A percentile compares a stretch with the other conserved stretches of the same genome.
Conservation (phyloP, 106 monocot genomes). For the Dendrobium chrysotoxum region DNA sequence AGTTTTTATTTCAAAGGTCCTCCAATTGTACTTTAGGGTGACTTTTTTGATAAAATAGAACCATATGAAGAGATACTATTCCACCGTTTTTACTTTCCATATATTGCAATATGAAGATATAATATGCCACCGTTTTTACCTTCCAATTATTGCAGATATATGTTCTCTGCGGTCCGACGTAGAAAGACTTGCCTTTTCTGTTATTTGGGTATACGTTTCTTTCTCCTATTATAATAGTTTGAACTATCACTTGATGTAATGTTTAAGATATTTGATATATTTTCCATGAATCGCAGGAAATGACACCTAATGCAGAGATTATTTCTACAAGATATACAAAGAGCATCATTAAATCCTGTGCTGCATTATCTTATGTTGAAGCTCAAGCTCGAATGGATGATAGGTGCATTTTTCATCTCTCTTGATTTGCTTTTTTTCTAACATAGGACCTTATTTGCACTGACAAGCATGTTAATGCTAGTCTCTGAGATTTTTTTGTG, state of each 20-base stretch:
- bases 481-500: not conserved
- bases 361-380: slow-evolving; percentile 98
- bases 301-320: slow-evolving; percentile 83
- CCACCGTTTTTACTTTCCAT: not conserved
- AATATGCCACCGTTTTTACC: not conserved
- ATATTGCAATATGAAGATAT: slow-evolving; percentile 16
- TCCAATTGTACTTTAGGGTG: not conserved
- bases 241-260: not conserved
- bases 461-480: not conserved
- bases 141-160: slow-evolving; percentile 50
- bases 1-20: not conserved
- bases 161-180: slow-evolving; percentile 99
- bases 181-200: slow-evolving; percentile 92
- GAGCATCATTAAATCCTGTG: slow-evolving; percentile 94
- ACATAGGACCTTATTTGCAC: not conserved
- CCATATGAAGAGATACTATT: not conserved
- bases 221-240: slow-evolving; percentile 1
- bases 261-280: slow-evolving; percentile 1
- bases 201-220: slow-evolving; percentile 70
- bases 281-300: slow-evolving; percentile 57
- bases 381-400: slow-evolving; percentile 99
- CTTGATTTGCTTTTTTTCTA: not conserved
- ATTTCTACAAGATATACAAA: slow-evolving; percentile 93
- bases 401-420: slow-evolving; percentile 33
- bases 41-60: not conserved